Evolutionary conservation across 2,329 filamentous ascomycete genomes (phyloP), one percentile per base, ranked within the genome.

Genomic region (Aureobasidium vineae): DNA sequence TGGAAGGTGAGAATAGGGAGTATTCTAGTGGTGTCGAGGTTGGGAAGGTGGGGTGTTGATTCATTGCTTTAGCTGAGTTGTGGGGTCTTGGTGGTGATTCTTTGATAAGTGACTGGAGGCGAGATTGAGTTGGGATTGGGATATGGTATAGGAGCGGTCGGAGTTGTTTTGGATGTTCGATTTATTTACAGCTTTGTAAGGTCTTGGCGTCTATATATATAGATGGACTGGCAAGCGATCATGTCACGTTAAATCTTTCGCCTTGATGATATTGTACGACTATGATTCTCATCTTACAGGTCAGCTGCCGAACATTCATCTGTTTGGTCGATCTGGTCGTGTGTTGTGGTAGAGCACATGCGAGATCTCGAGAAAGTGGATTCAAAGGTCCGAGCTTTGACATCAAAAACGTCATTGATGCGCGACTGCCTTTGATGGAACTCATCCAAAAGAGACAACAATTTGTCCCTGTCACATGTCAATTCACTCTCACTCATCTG

Each of bases 1-100:
- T 87, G 7, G 84, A 84, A 6, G 85, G 85, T 2, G 85, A 88
- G 70, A 86, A 83, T 52, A 86, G 80, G 33, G 83, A 79, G 19
- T 76, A 69, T 31, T 76, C 74, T 7, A 61, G n/a, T 5, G 57
- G 69, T 61, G 45, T 73, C 4, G 54, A 43, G 40, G 23, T 2
- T 1, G 54, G 23, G 26, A 59, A 59, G 8, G 4, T 43, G 16
- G 54, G 40, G 10, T 40, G 16, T 45, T 56, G 53, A 3, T 41
- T 41, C 53, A 56, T 56, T n/a, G 26, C 8, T 28, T 40, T 31
- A 1, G 2, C 33, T 36, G 33, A 33, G 70, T 49, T 71, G 69
- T 26, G 15, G 19, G 19, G 70, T 71, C 19, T 26, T 28, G 23
- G 1, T 19, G 19, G 41, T 45, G 15, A 23, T 36, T 36, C 5